phyloP scores from a whole-genome alignment of 2,329 filamentous ascomycete species.

The Endocalyx cinctus region DNA sequence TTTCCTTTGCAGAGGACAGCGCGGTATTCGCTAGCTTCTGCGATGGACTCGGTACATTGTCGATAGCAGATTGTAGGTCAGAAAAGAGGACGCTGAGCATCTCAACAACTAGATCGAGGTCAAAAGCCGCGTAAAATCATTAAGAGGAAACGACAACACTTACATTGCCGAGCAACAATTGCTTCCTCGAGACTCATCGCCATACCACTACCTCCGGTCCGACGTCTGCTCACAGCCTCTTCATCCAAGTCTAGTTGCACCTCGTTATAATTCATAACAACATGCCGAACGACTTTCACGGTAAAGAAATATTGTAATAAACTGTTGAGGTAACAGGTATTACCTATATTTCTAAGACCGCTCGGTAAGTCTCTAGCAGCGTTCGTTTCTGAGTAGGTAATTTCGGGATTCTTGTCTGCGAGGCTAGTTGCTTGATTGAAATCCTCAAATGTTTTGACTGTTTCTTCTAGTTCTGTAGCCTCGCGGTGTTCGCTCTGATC shows the following conservation, averaged over 20 bases:
- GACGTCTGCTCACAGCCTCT: conserved; percentile 58
- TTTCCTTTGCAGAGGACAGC: conserved; percentile 50
- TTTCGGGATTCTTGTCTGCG: too few relatives aligned
- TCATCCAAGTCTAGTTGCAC: conserved; percentile 65
- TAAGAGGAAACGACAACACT: too few relatives aligned
- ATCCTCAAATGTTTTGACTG: too few relatives aligned
- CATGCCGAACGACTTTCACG: conserved; percentile 71
- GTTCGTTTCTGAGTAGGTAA: conserved; percentile 10
- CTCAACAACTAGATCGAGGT: conserved; percentile 73
- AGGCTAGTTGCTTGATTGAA: too few relatives aligned
- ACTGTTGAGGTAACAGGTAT: conserved; percentile 97
- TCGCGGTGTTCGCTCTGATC: conserved; percentile 14
- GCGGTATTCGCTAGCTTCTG: conserved; percentile 77
- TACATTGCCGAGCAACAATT: conserved; percentile 70
- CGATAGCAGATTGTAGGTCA: conserved; percentile 61
- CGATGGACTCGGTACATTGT: conserved; percentile 62
- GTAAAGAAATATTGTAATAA: conserved; percentile 94
- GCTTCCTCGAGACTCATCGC: conserved; percentile 49
- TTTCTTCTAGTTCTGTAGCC: conserved; percentile 18
- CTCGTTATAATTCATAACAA: conserved; percentile 72
- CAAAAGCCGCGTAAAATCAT: too few relatives aligned
- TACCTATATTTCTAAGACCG: conserved; percentile 88
- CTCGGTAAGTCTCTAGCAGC: conserved; percentile 62
- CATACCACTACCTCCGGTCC: conserved; percentile 64
- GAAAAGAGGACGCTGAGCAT: conserved; percentile 68